phyloP scores from a whole-genome alignment of 2,329 filamentous ascomycete species.

The Thielaviopsis populi region DNA sequence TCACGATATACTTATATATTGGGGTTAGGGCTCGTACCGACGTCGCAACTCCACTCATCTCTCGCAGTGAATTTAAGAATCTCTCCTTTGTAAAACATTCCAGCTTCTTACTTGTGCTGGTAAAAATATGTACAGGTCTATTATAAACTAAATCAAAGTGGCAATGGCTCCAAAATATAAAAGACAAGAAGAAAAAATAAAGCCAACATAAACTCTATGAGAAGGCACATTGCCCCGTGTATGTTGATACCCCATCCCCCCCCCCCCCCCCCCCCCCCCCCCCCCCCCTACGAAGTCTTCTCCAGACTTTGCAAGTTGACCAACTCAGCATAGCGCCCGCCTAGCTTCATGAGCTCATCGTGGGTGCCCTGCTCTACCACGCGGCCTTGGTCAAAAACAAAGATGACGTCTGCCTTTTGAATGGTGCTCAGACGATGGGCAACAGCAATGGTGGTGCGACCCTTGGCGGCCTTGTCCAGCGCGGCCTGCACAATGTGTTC shows the following conservation, averaged over 20 bases:
- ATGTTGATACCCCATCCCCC: too few relatives aligned
- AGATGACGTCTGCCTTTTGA: conserved; percentile 86
- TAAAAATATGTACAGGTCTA: not conserved
- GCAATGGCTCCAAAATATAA: not conserved
- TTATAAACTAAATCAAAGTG: not conserved
- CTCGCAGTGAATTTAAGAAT: not conserved
- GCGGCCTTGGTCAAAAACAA: conserved; percentile 83
- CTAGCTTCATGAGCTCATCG: conserved; percentile 50
- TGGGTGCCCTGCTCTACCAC: conserved; percentile 80
- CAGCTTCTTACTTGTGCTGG: not conserved
- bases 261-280: not conserved
- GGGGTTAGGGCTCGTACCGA: not conserved
- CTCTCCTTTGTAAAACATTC: too few relatives aligned
- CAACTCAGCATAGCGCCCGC: conserved; percentile 61
- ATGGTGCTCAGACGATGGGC: conserved; percentile 87
- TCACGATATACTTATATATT: too few relatives aligned
- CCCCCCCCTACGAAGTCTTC: conserved; percentile 11
- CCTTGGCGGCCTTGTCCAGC: conserved; percentile 67
- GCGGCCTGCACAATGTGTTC: conserved; percentile 72
- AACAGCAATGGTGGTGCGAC: conserved; percentile 82
- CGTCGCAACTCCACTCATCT: too few relatives aligned
- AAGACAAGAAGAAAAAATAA: not conserved
- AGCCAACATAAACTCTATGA: not conserved
- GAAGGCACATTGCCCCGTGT: not conserved
- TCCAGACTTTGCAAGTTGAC: conserved; percentile 66